These are phyloP conservation scores for Xylariomycetidae sp. DNA, from an alignment of 2,329 filamentous ascomycete species.

Conservation along the genomic window DNA sequence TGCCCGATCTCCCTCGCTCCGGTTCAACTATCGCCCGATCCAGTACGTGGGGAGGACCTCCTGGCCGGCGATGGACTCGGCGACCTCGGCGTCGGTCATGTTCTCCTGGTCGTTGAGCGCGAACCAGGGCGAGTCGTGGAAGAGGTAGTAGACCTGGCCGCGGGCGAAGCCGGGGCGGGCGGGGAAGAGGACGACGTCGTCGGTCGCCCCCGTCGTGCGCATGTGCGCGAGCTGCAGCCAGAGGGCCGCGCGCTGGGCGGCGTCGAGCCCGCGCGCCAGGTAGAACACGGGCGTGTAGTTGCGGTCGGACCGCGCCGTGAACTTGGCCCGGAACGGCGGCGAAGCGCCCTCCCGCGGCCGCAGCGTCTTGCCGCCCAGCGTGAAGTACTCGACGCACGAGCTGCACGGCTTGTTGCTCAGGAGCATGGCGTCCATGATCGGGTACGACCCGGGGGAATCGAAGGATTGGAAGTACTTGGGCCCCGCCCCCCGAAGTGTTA, in stretches of 20 bases:
- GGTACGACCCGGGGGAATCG: slow-evolving; percentile 26
- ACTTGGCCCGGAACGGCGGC: slow-evolving; percentile 23
- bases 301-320: slow-evolving; percentile 25
- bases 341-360: slow-evolving; percentile 13
- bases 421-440: slow-evolving; percentile 25
- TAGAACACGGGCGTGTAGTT: slow-evolving; percentile 27
- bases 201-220: slow-evolving; percentile 20
- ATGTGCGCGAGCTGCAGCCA: slow-evolving; percentile 24
- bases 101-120: slow-evolving; percentile 25
- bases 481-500: too few relatives aligned
- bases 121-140: slow-evolving; percentile 23
- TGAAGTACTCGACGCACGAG: slow-evolving; percentile 24
- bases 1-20: too few relatives aligned
- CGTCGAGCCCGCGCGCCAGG: slow-evolving; percentile 18
- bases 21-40: too few relatives aligned
- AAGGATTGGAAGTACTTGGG: slow-evolving; percentile 26
- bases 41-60: slow-evolving; percentile 20
- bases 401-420: slow-evolving; percentile 22
- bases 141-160: slow-evolving; percentile 25
- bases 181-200: slow-evolving; percentile 11
- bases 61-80: slow-evolving; percentile 22
- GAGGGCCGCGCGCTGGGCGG: slow-evolving; percentile 10
- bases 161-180: slow-evolving; percentile 13
- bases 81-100: slow-evolving; percentile 25
- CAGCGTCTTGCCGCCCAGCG: slow-evolving; percentile 20